These are phyloP conservation scores for Sarcodon aspratus DNA, from an alignment of 768 basidiomycete genomes.

Conservation along the genomic window DNA sequence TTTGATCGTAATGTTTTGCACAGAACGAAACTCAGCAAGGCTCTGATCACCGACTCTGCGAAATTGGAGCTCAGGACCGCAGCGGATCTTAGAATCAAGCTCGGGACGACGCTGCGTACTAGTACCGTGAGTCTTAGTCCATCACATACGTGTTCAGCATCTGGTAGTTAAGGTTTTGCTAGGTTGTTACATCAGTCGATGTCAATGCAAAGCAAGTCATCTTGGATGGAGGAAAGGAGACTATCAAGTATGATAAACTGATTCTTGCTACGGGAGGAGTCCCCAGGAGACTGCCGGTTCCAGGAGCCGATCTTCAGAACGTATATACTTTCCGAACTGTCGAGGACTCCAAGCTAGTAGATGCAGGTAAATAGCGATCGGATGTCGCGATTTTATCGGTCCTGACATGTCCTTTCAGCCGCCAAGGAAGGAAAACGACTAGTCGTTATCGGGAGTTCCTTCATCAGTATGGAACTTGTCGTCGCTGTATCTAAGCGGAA, in stretches of 20 bases:
- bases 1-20: neutral
- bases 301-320: conserved; percentile 63
- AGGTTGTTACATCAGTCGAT: conserved; percentile 63
- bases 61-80: conserved; percentile 67
- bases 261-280: conserved; percentile 70
- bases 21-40: conserved; percentile 86
- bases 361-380: conserved; percentile 37
- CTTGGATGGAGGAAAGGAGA: conserved; percentile 47
- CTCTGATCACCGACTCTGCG: conserved; percentile 63
- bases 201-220: conserved; percentile 48
- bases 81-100: conserved; percentile 69
- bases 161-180: neutral
- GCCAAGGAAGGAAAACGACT: conserved; percentile 63
- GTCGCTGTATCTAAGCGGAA: conserved; percentile 61
- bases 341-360: conserved; percentile 60
- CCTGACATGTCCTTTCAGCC: conserved; percentile 21
- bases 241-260: conserved; percentile 60
- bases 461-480: conserved; percentile 91
- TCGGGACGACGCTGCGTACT: conserved; percentile 52
- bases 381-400: neutral
- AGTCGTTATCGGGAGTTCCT: conserved; percentile 81
- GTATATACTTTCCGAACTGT: conserved; percentile 68
- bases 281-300: conserved; percentile 67
- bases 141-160: conserved; percentile 1
- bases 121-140: conserved; percentile 31